These are phyloP conservation scores for Cutaneotrichosporon sp. DNA, from an alignment of 1,284 basidiomycete genomes.

Conservation along the genomic window DNA sequence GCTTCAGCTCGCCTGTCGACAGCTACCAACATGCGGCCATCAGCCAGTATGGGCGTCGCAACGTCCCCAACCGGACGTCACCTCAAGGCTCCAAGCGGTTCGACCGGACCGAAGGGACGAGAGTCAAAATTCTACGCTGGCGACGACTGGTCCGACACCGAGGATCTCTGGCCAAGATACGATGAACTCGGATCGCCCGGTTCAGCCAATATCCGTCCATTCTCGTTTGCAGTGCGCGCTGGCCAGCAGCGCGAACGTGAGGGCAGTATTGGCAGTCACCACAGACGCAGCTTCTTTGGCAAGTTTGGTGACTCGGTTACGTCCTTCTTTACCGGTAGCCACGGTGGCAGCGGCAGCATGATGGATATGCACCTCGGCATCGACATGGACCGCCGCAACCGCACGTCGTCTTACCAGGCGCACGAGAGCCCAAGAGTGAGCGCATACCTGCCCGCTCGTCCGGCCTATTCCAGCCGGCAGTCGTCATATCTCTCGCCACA, in stretches of 20 bases:
- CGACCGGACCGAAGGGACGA: conserved; percentile 13
- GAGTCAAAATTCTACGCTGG: conserved; percentile 11
- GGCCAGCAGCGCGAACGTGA: conserved; percentile 35
- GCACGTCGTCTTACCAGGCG: conserved; percentile 27
- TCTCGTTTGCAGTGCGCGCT: conserved; percentile 47
- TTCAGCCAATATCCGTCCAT: conserved; percentile 36
- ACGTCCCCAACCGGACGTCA: conserved; percentile 7
- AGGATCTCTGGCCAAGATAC: conserved; percentile 35
- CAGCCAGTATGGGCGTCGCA: conserved; percentile 2
- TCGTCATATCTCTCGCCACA: not conserved
- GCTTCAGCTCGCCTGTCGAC: conserved; percentile 6
- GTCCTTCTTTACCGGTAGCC: conserved; percentile 76
- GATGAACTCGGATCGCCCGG: conserved; percentile 17
- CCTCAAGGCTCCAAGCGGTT: conserved; percentile 14
- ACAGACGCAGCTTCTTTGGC: conserved; percentile 53
- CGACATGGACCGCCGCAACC: conserved; percentile 41
- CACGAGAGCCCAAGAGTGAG: conserved; percentile 37
- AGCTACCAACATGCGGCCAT: conserved; percentile 1
- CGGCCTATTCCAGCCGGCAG: conserved; percentile 28
- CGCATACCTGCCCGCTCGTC: conserved; percentile 40
- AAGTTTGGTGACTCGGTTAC: conserved; percentile 63
- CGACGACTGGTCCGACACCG: conserved; percentile 26
- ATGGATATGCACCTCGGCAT: conserved; percentile 71
- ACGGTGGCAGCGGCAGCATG: conserved; percentile 75
- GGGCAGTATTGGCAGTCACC: conserved; percentile 25